phyloP scores from a whole-genome alignment of 2,329 filamentous ascomycete genomes.

The Chrysoporthe puriensis region DNA sequence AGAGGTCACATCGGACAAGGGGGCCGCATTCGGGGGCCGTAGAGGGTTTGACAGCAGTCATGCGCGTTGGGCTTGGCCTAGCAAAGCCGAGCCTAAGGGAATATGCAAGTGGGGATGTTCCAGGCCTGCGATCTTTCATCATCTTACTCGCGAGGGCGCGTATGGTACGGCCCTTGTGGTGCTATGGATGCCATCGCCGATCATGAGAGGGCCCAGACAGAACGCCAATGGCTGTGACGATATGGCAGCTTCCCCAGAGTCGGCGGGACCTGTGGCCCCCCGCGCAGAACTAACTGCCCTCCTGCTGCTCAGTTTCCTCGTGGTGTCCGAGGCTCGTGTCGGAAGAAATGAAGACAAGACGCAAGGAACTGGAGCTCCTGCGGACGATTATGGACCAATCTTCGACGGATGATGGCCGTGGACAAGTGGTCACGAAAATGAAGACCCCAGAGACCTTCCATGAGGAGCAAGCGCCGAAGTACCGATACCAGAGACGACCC shows the following conservation, averaged over 20 bases:
- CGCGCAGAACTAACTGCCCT: background rate
- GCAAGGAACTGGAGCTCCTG: background rate
- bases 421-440: background rate
- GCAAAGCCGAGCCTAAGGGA: slow-evolving; percentile 7
- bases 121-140: background rate
- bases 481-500: background rate
- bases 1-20: slow-evolving; percentile 12
- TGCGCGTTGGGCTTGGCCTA: background rate
- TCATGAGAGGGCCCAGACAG: background rate
- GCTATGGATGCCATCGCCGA: background rate
- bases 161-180: background rate
- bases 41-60: slow-evolving; percentile 19
- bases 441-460: slow-evolving; percentile 5
- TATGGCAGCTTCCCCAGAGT: background rate
- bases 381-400: slow-evolving; percentile 6
- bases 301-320: background rate
- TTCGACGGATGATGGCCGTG: background rate
- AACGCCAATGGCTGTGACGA: background rate
- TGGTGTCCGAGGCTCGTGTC: background rate
- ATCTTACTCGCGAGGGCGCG: background rate
- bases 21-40: slow-evolving; percentile 26
- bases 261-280: background rate
- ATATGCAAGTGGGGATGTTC: slow-evolving; percentile 17
- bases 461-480: slow-evolving; percentile 4
- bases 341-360: background rate